Percentiles rank a stretch among this genome's conserved stretches.
These are phyloP conservation scores for Arachnopeziza araneosa DNA, from an alignment of 2,329 filamentous ascomycete genomes.

Conservation along the genomic window DNA sequence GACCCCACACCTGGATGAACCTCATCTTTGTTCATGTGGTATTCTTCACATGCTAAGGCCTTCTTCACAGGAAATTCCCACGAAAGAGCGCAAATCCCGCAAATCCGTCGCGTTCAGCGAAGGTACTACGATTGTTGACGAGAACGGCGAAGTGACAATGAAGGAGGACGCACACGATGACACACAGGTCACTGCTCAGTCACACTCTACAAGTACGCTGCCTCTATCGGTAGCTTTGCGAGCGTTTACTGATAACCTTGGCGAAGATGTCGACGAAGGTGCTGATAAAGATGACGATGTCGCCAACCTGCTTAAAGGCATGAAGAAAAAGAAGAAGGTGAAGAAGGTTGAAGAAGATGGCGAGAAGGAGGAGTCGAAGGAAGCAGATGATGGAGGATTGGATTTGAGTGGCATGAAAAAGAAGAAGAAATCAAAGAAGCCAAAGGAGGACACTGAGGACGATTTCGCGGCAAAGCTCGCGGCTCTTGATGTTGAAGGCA, in stretches of 20 bases:
- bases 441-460: conserved; percentile 30
- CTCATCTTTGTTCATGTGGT: not conserved
- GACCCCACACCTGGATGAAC: conserved; percentile 13
- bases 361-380: conserved; percentile 42
- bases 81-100: conserved; percentile 62
- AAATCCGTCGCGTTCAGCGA: conserved; percentile 94
- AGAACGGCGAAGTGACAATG: conserved; percentile 79
- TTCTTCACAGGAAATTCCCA: conserved; percentile 20
- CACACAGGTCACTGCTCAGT: conserved; percentile 71
- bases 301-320: conserved; percentile 60
- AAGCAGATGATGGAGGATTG: conserved; percentile 42
- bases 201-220: conserved; percentile 66
- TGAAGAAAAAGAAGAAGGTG: conserved; percentile 90
- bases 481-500: conserved; percentile 29
- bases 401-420: conserved; percentile 36
- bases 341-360: conserved; percentile 71
- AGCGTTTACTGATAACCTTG: conserved; percentile 44
- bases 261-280: conserved; percentile 25
- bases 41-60: not conserved
- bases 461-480: conserved; percentile 31
- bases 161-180: conserved; percentile 65
- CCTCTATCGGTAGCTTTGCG: conserved; percentile 48
- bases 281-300: conserved; percentile 43
- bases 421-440: conserved; percentile 34
- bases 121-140: conserved; percentile 80